Evolutionary conservation across 148 eudicot species (phyloP), one percentile per base, ranked within the genome.

Genomic region (Limonium bicolor): DNA sequence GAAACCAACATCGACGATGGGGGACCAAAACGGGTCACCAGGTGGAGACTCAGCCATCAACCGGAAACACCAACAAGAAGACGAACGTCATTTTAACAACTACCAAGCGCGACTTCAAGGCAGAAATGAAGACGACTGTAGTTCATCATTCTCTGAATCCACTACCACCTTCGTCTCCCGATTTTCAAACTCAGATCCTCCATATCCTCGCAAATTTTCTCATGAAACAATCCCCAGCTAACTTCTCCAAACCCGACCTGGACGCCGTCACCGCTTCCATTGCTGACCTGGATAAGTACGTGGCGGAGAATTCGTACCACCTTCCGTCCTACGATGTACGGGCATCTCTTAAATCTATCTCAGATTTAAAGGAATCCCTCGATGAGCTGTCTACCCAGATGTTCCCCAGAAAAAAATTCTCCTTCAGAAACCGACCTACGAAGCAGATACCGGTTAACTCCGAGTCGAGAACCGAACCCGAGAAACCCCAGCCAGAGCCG

Each of bases 281-380:
- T 54, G 41, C 80, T 20, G 68, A 55, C 16, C 76, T 81, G 19
- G 87, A 86, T 39, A 75, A 72, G 51, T 59, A 78, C 21, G 63
- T 86, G 30, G 93, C 96, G 0, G 76, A 81, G 36, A 74, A 53
- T 46, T 81, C 96, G 4, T 75, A 78, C 64, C 73, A 73, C 36
- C 49, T 86, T 18, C 93, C 96, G 2, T 58, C 95, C 2, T 86
- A 71, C 51, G 95, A 86, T 33, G 68, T 86, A 29, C 76, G 86
- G 4, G 60, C 80, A 1, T 86, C 80, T 33, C 80, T 86, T 54
- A 57, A 69, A 48, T 31, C 74, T 41, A 50, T 78, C 41, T 43
- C 70, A 0, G 64, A 60, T 7, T 69, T 86, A 31, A 81, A 65
- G 50, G 93, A 62, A 46, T 41, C 68, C 23, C 61, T 86, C 20